These are phyloP conservation scores for Xeromyces bisporus DNA, from an alignment of 495 filamentous ascomycete genomes.

Conservation along the genomic window DNA sequence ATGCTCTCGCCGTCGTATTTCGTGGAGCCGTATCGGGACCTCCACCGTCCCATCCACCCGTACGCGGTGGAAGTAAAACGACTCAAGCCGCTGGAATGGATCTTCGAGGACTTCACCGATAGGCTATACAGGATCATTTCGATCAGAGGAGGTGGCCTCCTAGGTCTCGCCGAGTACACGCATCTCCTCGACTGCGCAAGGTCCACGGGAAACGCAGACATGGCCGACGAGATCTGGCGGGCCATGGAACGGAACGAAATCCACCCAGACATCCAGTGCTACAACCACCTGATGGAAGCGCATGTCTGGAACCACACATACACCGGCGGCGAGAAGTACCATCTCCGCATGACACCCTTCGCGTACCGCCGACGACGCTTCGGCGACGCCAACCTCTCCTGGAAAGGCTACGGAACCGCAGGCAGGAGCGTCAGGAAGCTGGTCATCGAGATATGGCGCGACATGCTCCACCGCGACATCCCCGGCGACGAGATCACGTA, in stretches of 20 bases:
- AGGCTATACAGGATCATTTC: conserved; percentile 20
- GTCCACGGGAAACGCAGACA: conserved; percentile 24
- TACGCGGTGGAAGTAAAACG: conserved; percentile 13
- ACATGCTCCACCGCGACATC: conserved; percentile 33
- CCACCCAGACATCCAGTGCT: conserved; percentile 34
- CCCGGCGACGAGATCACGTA: conserved; percentile 38
- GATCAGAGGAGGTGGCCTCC: conserved; percentile 15
- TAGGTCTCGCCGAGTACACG: conserved; percentile 34
- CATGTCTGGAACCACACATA: conserved; percentile 26
- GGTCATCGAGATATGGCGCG: conserved; percentile 24
- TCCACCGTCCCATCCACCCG: conserved; percentile 31
- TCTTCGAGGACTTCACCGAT: conserved; percentile 24
- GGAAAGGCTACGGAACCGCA: conserved; percentile 18
- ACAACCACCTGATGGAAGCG: conserved; percentile 38
- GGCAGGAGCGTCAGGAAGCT: conserved; percentile 16
- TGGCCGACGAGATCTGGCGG: conserved; percentile 37
- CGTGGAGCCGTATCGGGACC: conserved; percentile 29
- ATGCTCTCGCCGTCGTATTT: conserved; percentile 27
- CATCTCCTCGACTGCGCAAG: conserved; percentile 39
- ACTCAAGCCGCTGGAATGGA: conserved; percentile 11
- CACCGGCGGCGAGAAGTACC: conserved; percentile 20
- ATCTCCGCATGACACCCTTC: conserved; percentile 23
- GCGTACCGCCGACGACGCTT: conserved; percentile 15
- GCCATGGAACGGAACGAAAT: conserved; percentile 23
- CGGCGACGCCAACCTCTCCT: conserved; percentile 7